Conservation (phyloP, 192 early-diverging fungal species). For the Haplosporangium gracile region DNA sequence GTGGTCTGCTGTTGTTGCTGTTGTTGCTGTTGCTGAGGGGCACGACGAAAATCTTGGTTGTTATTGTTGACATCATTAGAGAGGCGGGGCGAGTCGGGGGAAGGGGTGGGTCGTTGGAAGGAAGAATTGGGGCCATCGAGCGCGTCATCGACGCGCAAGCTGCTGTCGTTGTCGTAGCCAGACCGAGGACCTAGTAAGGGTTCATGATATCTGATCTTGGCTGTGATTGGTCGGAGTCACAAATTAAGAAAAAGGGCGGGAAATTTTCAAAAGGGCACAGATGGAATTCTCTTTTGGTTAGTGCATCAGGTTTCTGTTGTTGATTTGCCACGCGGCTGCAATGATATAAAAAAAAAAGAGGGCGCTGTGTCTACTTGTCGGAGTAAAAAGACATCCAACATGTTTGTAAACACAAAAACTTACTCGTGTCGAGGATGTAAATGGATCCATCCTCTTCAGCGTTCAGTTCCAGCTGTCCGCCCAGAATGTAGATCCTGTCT, state of each 20-base stretch:
- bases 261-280: not conserved
- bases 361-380: too few species aligned
- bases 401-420: not conserved
- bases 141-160: conserved; percentile 12
- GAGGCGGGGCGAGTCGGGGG: conserved; percentile 32
- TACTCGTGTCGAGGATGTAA: conserved; percentile 54
- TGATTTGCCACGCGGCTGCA: not conserved
- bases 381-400: not conserved
- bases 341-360: not conserved
- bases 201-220: conserved; percentile 49
- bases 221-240: conserved; percentile 13
- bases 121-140: conserved; percentile 17
- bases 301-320: not conserved
- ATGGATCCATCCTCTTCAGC: conserved; percentile 31
- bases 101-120: conserved; percentile 30
- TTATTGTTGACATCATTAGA: conserved; percentile 24
- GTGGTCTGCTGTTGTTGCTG: not conserved
- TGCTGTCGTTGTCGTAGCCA: conserved; percentile 29
- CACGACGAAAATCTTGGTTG: conserved; percentile 15
- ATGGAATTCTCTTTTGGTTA: not conserved
- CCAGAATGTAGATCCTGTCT: conserved; percentile 66
- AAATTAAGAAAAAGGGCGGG: conserved; percentile 8
- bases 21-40: not conserved
- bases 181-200: conserved; percentile 31
- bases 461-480: conserved; percentile 62